These are phyloP conservation scores for Bacidia rubella DNA, from an alignment of 495 filamentous ascomycete species.

Conservation along the genomic window DNA sequence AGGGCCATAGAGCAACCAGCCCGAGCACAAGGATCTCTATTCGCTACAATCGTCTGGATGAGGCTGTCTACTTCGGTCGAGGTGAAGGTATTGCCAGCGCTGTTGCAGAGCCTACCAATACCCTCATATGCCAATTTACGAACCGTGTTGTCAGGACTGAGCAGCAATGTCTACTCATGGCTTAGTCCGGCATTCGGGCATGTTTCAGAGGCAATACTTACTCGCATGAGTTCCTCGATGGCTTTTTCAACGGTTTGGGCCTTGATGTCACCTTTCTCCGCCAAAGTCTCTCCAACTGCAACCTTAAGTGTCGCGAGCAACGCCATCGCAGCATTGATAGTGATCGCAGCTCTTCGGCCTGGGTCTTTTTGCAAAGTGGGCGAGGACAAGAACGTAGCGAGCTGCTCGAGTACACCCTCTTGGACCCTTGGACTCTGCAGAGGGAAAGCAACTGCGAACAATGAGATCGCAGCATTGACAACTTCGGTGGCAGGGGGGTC, in stretches of 20 bases:
- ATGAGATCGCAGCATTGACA: slow-evolving; percentile 79
- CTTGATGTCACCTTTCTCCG: slow-evolving; percentile 58
- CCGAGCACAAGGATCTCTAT: slow-evolving; percentile 81
- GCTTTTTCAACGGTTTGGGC: slow-evolving; percentile 69
- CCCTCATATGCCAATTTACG: slow-evolving; percentile 77
- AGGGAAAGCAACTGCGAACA: slow-evolving; percentile 83
- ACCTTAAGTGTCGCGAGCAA: slow-evolving; percentile 71
- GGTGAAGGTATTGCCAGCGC: slow-evolving; percentile 76
- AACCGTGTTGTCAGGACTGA: slow-evolving; percentile 72
- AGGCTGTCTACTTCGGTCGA: slow-evolving; percentile 78
- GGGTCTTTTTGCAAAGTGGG: slow-evolving; percentile 70
- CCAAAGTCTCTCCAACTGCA: slow-evolving; percentile 62
- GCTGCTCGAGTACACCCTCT: slow-evolving; percentile 87
- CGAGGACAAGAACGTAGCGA: slow-evolving; percentile 73
- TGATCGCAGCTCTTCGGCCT: slow-evolving; percentile 77
- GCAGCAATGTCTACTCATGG: slow-evolving; percentile 46
- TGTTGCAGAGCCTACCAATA: slow-evolving; percentile 79
- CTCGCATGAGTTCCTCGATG: slow-evolving; percentile 68
- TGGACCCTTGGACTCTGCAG: slow-evolving; percentile 82
- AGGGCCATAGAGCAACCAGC: slow-evolving; percentile 90
- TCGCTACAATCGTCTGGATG: slow-evolving; percentile 86
- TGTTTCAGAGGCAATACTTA: slow-evolving; percentile 19
- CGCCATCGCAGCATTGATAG: slow-evolving; percentile 76
- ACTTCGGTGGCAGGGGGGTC: slow-evolving; percentile 87
- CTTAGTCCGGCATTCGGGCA: background rate